Evolutionary conservation across 2,329 filamentous ascomycete genomes (phyloP).

Genomic region (Rugonectria rugulosa): DNA sequence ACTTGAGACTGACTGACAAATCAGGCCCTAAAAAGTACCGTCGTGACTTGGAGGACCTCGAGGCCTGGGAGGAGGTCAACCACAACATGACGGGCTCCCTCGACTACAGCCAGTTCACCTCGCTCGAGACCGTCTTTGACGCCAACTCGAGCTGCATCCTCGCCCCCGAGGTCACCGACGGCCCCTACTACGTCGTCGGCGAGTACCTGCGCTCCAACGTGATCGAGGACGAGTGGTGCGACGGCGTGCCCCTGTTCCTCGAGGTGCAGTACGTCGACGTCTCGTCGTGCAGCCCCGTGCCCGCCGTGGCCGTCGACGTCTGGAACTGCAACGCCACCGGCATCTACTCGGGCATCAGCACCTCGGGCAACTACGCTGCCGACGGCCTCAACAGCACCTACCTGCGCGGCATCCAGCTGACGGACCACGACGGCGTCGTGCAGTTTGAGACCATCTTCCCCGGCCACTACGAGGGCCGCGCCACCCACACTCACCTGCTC

Average conservation of each 20-base stretch:
- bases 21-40: conserved; percentile 20
- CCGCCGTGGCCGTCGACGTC: conserved; percentile 49
- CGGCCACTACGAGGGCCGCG: conserved; percentile 51
- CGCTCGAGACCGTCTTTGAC: conserved; percentile 15
- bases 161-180: conserved; percentile 17
- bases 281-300: conserved; percentile 50
- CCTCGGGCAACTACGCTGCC: conserved; percentile 45
- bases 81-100: conserved; percentile 18
- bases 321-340: conserved; percentile 57
- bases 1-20: too few species aligned
- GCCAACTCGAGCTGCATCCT: conserved; percentile 22
- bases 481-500: conserved; percentile 51
- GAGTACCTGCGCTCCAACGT: conserved; percentile 50
- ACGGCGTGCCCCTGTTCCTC: conserved; percentile 49
- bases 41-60: conserved; percentile 18
- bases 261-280: conserved; percentile 55
- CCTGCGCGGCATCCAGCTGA: conserved; percentile 50
- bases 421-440: conserved; percentile 49
- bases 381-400: conserved; percentile 46
- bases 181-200: conserved; percentile 43
- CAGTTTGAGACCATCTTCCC: conserved; percentile 54
- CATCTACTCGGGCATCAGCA: conserved; percentile 52
- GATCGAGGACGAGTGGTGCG: conserved; percentile 46
- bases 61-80: conserved; percentile 18
- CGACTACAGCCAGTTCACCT: conserved; percentile 16